Evolutionary conservation across 352 stramenopile genomes (phyloP).

Genomic region (Phytopythium boreale): DNA sequence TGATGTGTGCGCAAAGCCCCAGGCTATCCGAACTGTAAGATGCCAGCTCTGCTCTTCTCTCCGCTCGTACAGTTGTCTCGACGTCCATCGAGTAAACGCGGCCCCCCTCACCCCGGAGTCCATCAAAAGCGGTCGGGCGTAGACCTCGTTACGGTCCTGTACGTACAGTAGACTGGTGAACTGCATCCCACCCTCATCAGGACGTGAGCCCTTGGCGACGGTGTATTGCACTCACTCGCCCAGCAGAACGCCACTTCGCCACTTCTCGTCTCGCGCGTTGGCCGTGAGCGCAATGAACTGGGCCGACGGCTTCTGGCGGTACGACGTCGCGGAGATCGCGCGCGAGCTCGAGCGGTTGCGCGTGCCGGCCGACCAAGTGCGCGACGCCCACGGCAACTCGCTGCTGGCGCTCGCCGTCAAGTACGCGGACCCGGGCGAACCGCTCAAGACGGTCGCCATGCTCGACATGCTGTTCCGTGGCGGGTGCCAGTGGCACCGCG

Average conservation of each 20-base stretch:
- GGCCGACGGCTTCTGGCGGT: conserved; percentile 8
- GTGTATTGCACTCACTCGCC: background rate
- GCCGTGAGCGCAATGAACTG: conserved; percentile 1
- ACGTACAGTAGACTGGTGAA: background rate
- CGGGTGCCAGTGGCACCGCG: background rate
- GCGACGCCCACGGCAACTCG: conserved; percentile 4
- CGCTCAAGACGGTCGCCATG: background rate
- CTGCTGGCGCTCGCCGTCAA: conserved; percentile 7
- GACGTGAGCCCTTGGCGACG: too few relatives aligned
- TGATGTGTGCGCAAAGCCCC: background rate
- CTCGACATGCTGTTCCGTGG: conserved; percentile 2
- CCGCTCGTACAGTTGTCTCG: background rate
- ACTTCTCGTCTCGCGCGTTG: background rate
- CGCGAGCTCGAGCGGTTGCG: background rate
- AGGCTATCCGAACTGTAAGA: background rate
- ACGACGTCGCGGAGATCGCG: conserved; percentile 3
- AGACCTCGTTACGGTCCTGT: too few relatives aligned
- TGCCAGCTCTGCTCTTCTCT: too few relatives aligned
- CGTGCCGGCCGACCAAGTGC: background rate
- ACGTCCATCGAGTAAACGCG: background rate
- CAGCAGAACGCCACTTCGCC: background rate
- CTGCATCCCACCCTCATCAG: too few relatives aligned
- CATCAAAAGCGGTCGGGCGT: background rate
- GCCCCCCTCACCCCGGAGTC: background rate
- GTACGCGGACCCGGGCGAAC: conserved; percentile 6